These are phyloP conservation scores for Cutaneotrichosporon spelunceum DNA, from an alignment of 1,284 basidiomycete species.

Conservation along the genomic window DNA sequence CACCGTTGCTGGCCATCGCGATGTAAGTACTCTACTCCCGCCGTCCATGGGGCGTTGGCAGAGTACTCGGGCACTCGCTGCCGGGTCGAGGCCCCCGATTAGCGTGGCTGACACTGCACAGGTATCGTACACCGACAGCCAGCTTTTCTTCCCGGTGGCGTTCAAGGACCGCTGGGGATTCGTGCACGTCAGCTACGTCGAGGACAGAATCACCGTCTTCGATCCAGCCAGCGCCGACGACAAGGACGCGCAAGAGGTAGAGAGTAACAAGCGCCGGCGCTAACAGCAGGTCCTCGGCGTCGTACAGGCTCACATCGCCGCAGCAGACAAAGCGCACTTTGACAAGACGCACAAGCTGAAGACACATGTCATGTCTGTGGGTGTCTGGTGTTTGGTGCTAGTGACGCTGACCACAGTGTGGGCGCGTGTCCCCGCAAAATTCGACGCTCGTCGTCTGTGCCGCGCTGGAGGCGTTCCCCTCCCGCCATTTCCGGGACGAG, in stretches of 20 bases:
- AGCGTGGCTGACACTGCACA: background rate
- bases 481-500: conserved; percentile 1
- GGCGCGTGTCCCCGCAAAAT: background rate
- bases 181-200: conserved; percentile 6
- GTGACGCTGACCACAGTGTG: background rate
- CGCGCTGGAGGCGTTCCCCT: background rate
- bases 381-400: background rate
- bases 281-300: background rate
- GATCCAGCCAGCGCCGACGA: background rate
- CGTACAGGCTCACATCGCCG: background rate
- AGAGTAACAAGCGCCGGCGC: background rate
- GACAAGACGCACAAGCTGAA: background rate
- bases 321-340: background rate
- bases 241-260: background rate
- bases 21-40: background rate
- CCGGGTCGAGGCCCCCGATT: no score
- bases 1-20: background rate
- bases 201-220: background rate
- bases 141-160: background rate
- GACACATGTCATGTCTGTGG: background rate
- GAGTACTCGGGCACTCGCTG: no score
- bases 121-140: conserved; percentile 4
- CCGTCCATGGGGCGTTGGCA: no score
- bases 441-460: background rate
- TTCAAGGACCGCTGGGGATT: background rate